These are phyloP conservation scores for Solanum piurae DNA, from an alignment of 257 asterid species.

Conservation along the genomic window DNA sequence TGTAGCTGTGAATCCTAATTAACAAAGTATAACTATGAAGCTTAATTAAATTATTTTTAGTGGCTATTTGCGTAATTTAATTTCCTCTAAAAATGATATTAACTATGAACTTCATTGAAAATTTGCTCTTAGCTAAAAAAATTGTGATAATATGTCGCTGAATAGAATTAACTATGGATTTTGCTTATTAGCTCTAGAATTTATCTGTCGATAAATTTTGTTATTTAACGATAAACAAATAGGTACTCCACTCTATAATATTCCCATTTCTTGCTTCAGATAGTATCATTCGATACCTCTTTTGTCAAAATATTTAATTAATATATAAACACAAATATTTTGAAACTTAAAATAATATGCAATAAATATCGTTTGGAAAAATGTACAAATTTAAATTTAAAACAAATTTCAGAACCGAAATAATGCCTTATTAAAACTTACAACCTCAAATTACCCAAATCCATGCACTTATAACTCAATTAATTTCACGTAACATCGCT, in stretches of 20 bases:
- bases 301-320: background rate
- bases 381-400: background rate
- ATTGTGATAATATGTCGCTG: accelerated
- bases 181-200: background rate
- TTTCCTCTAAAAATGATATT: background rate
- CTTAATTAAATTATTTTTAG: no score
- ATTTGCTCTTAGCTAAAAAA: background rate
- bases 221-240: background rate
- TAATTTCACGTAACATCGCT: background rate
- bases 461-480: background rate
- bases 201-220: accelerated
- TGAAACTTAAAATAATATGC: background rate
- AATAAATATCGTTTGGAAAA: background rate
- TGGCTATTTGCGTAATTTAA: no score
- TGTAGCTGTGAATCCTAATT: no score
- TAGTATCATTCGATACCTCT: background rate
- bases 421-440: background rate
- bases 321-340: background rate
- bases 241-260: background rate
- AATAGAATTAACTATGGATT: background rate
- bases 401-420: background rate
- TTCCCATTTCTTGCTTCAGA: background rate
- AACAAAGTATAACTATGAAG: no score
- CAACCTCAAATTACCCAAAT: background rate
- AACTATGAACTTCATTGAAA: background rate